Evolutionary conservation across 306 rosid genomes (phyloP), one percentile per base, ranked within the genome.

Genomic region (Castanea sativa): DNA sequence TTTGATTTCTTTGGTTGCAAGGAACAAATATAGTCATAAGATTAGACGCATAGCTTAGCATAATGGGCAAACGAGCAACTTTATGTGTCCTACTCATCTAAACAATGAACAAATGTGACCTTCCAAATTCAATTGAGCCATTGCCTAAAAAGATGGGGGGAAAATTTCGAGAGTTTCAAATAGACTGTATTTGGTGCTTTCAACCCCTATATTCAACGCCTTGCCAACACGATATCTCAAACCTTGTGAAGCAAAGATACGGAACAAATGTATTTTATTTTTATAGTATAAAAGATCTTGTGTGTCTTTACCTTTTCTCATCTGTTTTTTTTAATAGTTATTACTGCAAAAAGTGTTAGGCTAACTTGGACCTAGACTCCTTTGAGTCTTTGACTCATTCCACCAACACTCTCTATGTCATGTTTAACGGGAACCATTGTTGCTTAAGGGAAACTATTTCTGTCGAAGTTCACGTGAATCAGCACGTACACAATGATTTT

Each of bases 51-150:
- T 23, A 59, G 12, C 13, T 23, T 45, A 45, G 53, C 53, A 45
- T 45, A 45, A 41, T 21, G 74, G 11, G 52, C 21, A 70, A 19
- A 51, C 63, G 67, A 73, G 23, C 41, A 30, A 45, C 32, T 1
- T 76, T 82, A 72, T 74, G 71, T 49, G 35, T 74, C 55, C 38
- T 43, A 70, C 75, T 82, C 64, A 82, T 78, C 61, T 58, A 32
- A 23, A 38, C 14, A 75, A 35, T 29, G 74, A 67, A 67, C 56
- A 56, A 58, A 76, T 69, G 57, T 45, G 82, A 51, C 89, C 76
- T 77, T 83, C 73, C 85, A 51, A 69, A 79, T 59, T 74, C 78
- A 69, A 32, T 53, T 51, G 78, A 67, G 84, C 38, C 86, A 77
- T 82, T 76, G 80, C 74, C 82, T 57, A 12, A 10, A 21, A 11